Evolutionary conservation across 345 rosid genomes (phyloP), one percentile per base, ranked within the genome.

Genomic region (Hibiscus mutabilis): DNA sequence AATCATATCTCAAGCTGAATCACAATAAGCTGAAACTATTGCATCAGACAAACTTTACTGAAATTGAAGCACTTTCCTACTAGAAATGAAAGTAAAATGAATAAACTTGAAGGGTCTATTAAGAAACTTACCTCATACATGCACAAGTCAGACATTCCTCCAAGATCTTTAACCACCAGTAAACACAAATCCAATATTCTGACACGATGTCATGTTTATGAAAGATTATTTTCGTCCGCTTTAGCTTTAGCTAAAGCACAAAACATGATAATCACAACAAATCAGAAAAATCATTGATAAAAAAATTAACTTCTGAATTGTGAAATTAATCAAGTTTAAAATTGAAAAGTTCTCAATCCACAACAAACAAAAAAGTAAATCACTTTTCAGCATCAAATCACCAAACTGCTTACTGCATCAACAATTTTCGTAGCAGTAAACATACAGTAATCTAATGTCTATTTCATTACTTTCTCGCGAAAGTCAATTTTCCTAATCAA

Each of bases 81-180:
- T 19, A 57, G 61, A 65, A 14, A 29, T 44, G 10, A 14, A 60
- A 37, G n/a, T 2, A 15, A 31, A 27, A 9, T 16, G 18, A 44
- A 55, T 4, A 49, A 59, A 60, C 73, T 56, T 16, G 42, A 73
- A 75, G 66, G 12, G 70, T 68, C 31, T 74, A 75, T 52, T 6
- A 10, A 5, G 33, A 56, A 18, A 33, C 80, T 40, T 77, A 92
- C 96, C 92, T 90, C 86, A 60, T 87, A 83, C 57, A 88, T 62
- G 80, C 86, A 85, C 65, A 86, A 85, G 83, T 79, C 91, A 65
- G 91, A 87, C 94, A 92, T 92, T 83, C 82, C 88, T 87, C 77
- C 79, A 64, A 73, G 56, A 84, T 79, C 67, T 79, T 80, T 87
- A 88, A 35, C 84, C 91, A 71, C 86, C 90, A 76, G 85, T 77